Evolutionary conservation across 192 early-diverging fungal species (phyloP), one percentile per base, ranked within the genome.

Genomic region (Rhizophlyctis rosea): DNA sequence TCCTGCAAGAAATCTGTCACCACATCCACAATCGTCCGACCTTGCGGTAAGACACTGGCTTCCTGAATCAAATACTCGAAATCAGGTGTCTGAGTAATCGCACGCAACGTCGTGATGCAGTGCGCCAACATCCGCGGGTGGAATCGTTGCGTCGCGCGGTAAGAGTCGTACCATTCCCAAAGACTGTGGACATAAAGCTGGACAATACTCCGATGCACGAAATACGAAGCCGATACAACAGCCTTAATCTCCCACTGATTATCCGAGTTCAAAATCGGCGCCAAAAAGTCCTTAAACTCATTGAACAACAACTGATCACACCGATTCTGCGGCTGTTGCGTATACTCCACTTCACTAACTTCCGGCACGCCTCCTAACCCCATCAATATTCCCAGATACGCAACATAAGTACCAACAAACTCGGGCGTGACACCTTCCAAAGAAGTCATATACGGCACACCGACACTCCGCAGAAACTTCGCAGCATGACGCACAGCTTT

Each of bases 201-300:
- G 28, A 76, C 64, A 4, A 80, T 54, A 48, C 61, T 65, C 4
- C 61, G 59, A 49, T 80, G 78, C 25, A 73, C 56, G 59, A 72
- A 80, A 56, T 79, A 80, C 3, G 64, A 58, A 13, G 71, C 54
- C 30, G 57, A 36, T 3, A 69, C 59, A 28, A 80, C 66, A 1
- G 74, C 67, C 2, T 76, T 76, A 55, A 78, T 71, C 50, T 80
- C 78, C 76, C 76, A 80, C 11, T n/a, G 30, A 39, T 77, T 73
- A 33, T 80, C 78, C 4, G 75, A 71, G 57, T 64, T 73, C 25
- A 80, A 47, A 53, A 75, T 70, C 16, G 75, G 75, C 18, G 61
- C 49, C 0, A 77, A 35, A 33, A 72, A 76, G 56, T 65, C 59
- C 34, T 63, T 57, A 31, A 75, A 76, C 29, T 67, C 60, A 53